phyloP scores from a whole-genome alignment of 352 stramenopile species.

The Globisporangium yorkense region DNA sequence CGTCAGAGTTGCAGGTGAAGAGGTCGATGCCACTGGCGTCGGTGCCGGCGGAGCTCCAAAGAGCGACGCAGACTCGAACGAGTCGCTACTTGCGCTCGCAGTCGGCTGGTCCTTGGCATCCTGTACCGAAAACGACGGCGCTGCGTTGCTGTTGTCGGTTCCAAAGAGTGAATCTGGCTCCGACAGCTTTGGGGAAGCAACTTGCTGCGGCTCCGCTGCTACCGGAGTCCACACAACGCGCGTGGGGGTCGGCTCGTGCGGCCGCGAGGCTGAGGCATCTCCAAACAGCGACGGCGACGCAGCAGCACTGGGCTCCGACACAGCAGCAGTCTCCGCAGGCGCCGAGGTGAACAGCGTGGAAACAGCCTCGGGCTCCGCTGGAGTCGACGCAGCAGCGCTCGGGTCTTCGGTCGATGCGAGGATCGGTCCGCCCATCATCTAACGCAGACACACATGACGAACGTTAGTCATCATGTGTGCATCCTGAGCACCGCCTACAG shows the following conservation, averaged over 20 bases:
- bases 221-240: neutral
- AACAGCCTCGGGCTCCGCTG: neutral
- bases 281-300: slow-evolving; percentile 12
- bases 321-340: neutral
- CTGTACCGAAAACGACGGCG: neutral
- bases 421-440: slow-evolving; percentile 33
- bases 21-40: slow-evolving; percentile 3
- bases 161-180: slow-evolving; percentile 1
- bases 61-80: slow-evolving; percentile 10
- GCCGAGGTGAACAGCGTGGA: neutral
- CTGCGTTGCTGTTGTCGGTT: neutral
- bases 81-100: neutral
- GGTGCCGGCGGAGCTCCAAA: slow-evolving; percentile 13
- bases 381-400: neutral
- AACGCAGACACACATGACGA: neutral
- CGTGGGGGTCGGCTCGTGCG: neutral
- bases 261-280: neutral
- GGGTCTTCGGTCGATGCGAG: neutral
- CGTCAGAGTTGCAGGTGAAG: slow-evolving; percentile 8
- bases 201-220: neutral
- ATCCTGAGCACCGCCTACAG: no score
- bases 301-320: neutral
- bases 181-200: neutral
- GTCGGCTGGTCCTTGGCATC: neutral
- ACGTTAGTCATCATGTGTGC: neutral